A percentile compares a stretch with the other conserved stretches of the same genome.
These are phyloP conservation scores for Harrya chromipes DNA, from an alignment of 768 basidiomycete genomes.

Conservation along the genomic window DNA sequence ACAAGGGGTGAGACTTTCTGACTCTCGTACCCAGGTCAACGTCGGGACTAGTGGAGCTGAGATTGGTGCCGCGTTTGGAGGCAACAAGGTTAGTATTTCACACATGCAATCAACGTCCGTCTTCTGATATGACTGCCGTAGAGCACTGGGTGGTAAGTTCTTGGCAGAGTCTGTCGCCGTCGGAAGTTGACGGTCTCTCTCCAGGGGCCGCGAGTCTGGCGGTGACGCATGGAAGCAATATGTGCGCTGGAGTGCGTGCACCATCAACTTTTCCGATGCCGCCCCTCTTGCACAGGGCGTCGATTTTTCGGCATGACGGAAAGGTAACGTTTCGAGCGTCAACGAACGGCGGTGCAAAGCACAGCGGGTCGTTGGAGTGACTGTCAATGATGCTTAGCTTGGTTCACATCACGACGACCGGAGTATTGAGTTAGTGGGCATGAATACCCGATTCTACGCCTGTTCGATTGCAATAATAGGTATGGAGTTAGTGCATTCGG, in stretches of 20 bases:
- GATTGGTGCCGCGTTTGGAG: conserved; percentile 88
- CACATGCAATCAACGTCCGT: too few relatives aligned
- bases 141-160: conserved; percentile 79
- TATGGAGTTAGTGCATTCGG: conserved; percentile 13
- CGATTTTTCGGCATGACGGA: conserved; percentile 56
- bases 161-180: conserved; percentile 8
- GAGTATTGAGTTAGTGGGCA: conserved; percentile 10
- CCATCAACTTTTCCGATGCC: conserved; percentile 88
- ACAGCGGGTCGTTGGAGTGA: conserved; percentile 6
- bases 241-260: conserved; percentile 88
- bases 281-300: conserved; percentile 94
- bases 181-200: conserved; percentile 18
- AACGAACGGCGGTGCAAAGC: conserved; percentile 9
- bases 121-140: conserved; percentile 25
- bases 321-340: conserved; percentile 4
- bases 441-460: conserved; percentile 10
- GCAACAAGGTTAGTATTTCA: conserved; percentile 67
- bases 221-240: conserved; percentile 99
- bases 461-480: conserved; percentile 25
- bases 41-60: conserved; percentile 68
- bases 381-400: conserved; percentile 19
- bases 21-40: conserved; percentile 46
- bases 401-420: conserved; percentile 26
- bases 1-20: background rate
- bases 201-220: conserved; percentile 92